Percentiles rank a stretch among this genome's conserved stretches.
Evolutionary conservation across 768 basidiomycete species (phyloP).

Genomic region (Naematelia encephala): DNA sequence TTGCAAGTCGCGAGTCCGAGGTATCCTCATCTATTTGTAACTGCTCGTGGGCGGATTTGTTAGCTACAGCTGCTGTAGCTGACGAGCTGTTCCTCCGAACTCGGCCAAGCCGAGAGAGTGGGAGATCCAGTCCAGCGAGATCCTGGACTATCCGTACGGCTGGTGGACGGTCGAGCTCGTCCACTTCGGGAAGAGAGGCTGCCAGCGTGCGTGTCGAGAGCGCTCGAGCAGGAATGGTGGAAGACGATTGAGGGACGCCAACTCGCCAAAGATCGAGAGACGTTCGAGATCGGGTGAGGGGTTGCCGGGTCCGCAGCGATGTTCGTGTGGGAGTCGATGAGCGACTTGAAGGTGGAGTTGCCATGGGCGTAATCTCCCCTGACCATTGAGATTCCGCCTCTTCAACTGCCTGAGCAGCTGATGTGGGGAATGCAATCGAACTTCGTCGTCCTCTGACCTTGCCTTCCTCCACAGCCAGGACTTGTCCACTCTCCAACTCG

Average conservation of each 20-base stretch:
- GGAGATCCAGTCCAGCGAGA: constrained; percentile 34
- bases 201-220: constrained; percentile 11
- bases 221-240: constrained; percentile 13
- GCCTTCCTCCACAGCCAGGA: constrained; percentile 8
- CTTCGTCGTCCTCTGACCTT: constrained; percentile 12
- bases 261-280: constrained; percentile 31
- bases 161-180: constrained; percentile 15
- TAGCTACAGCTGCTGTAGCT: constrained; percentile 16
- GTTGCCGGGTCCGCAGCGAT: constrained; percentile 3
- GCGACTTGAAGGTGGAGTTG: constrained; percentile 7
- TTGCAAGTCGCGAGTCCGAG: too few species aligned
- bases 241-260: constrained; percentile 18
- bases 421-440: constrained; percentile 24
- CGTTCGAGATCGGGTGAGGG: constrained; percentile 14
- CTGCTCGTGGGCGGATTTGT: neutral
- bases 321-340: constrained; percentile 6
- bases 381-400: constrained; percentile 6
- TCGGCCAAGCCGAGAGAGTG: constrained; percentile 10
- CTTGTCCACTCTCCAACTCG: constrained; percentile 14
- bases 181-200: constrained; percentile 10
- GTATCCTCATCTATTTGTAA: neutral
- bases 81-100: constrained; percentile 22
- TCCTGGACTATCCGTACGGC: constrained; percentile 38
- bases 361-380: neutral
- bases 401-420: neutral